These are phyloP conservation scores for Acer campestre DNA, from an alignment of 345 rosid species.

Conservation along the genomic window DNA sequence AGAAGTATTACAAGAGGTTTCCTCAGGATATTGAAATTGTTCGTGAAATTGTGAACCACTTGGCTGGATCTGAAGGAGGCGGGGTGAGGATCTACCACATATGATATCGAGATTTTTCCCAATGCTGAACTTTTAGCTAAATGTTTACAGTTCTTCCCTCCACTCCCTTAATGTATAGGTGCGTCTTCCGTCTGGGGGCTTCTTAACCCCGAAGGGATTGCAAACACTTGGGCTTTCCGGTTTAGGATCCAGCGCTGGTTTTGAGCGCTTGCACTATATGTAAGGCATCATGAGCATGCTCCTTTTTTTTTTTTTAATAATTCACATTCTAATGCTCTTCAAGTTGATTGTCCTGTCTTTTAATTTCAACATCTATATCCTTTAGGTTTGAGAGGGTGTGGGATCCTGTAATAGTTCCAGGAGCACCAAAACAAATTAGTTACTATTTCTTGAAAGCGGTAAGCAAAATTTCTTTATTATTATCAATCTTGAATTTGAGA, in stretches of 20 bases:
- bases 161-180: conserved; percentile 45
- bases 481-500: conserved; percentile 12
- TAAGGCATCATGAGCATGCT: conserved; percentile 36
- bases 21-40: conserved; percentile 79
- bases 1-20: conserved; percentile 87
- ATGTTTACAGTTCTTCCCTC: background rate
- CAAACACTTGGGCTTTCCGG: conserved; percentile 84
- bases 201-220: conserved; percentile 75
- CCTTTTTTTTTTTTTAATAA: background rate
- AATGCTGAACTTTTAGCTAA: background rate
- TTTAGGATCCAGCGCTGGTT: conserved; percentile 85
- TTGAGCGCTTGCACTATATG: conserved; percentile 92
- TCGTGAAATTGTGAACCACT: conserved; percentile 57
- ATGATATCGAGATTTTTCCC: background rate
- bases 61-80: conserved; percentile 82
- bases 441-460: conserved; percentile 75
- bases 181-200: conserved; percentile 86
- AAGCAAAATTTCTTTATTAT: conserved; percentile 28
- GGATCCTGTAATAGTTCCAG: conserved; percentile 85
- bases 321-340: background rate
- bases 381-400: conserved; percentile 87
- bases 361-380: conserved; percentile 7
- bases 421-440: conserved; percentile 67
- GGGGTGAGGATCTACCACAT: conserved; percentile 55
- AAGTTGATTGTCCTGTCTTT: background rate